Evolutionary conservation across 2,329 filamentous ascomycete species (phyloP).

Genomic region (Calonectria henricotiae): DNA sequence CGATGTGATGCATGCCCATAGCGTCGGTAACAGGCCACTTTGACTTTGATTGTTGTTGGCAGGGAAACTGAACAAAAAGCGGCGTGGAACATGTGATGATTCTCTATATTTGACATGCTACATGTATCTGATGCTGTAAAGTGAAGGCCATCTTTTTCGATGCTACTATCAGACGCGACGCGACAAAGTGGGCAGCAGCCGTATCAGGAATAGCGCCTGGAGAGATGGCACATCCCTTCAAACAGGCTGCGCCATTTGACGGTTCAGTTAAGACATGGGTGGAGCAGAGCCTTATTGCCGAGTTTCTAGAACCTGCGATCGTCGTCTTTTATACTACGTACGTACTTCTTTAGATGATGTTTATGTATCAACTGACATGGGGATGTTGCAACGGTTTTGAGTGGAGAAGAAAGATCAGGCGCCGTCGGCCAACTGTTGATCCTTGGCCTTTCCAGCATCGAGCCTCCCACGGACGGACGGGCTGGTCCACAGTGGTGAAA

Average conservation of each 20-base stretch:
- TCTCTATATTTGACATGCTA: neutral
- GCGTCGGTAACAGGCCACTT: neutral
- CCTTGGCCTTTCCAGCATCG: neutral
- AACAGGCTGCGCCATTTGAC: neutral
- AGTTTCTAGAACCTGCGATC: too few species aligned
- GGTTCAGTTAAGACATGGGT: neutral
- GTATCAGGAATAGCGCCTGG: neutral
- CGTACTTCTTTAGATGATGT: neutral
- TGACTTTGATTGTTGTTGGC: neutral
- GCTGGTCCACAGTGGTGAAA: constrained; percentile 10
- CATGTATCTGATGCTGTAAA: too few species aligned
- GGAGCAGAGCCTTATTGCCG: neutral
- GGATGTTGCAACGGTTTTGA: neutral
- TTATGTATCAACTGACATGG: constrained; percentile 13
- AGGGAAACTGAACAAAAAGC: neutral
- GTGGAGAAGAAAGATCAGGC: constrained; percentile 20
- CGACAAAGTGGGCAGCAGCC: neutral
- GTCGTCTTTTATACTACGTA: neutral
- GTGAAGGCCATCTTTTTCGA: neutral
- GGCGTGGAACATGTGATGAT: neutral
- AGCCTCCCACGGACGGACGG: neutral
- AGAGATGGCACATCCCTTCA: too few species aligned
- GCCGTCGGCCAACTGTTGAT: constrained; percentile 18
- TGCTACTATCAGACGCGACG: neutral
- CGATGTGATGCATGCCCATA: neutral